A percentile compares a stretch with the other conserved stretches of the same genome.
phyloP scores from a whole-genome alignment of 139 green algal genomes.

The Chlorella ohadii region DNA sequence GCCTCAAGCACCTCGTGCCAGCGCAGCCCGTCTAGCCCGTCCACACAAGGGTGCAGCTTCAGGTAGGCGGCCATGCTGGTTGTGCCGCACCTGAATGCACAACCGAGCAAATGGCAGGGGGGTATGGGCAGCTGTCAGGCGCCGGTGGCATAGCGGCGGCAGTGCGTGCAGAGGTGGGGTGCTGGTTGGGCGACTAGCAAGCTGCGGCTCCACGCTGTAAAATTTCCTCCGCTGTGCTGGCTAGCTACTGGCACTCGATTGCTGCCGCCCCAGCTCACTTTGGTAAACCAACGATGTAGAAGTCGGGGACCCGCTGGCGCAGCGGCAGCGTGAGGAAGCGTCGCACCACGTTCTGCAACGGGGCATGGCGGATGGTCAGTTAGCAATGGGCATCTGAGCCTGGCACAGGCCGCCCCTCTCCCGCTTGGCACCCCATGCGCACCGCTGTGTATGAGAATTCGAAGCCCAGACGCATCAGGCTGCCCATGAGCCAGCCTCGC shows the following conservation, averaged over 20 bases:
- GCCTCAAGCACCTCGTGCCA: constrained; percentile 81
- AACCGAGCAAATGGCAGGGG: too few relatives aligned
- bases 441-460: constrained; percentile 68
- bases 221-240: too few relatives aligned
- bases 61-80: constrained; percentile 81
- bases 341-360: constrained; percentile 56
- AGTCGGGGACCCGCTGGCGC: constrained; percentile 68
- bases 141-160: too few relatives aligned
- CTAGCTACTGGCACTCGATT: too few relatives aligned
- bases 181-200: too few relatives aligned
- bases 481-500: constrained; percentile 47
- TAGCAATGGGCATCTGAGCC: too few relatives aligned
- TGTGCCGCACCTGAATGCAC: constrained; percentile 65
- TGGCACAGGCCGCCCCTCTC: not conserved
- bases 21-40: constrained; percentile 65
- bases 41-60: constrained; percentile 69
- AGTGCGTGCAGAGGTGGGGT: too few relatives aligned
- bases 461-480: constrained; percentile 58
- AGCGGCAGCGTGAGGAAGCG: constrained; percentile 81
- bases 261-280: too few relatives aligned
- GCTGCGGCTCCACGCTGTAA: too few relatives aligned
- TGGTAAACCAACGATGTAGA: constrained; percentile 76
- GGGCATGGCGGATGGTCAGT: too few relatives aligned
- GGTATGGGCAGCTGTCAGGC: too few relatives aligned
- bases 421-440: not conserved